Evolutionary conservation across 2,329 filamentous ascomycete genomes (phyloP).

Genomic region (Fusarium continuum): DNA sequence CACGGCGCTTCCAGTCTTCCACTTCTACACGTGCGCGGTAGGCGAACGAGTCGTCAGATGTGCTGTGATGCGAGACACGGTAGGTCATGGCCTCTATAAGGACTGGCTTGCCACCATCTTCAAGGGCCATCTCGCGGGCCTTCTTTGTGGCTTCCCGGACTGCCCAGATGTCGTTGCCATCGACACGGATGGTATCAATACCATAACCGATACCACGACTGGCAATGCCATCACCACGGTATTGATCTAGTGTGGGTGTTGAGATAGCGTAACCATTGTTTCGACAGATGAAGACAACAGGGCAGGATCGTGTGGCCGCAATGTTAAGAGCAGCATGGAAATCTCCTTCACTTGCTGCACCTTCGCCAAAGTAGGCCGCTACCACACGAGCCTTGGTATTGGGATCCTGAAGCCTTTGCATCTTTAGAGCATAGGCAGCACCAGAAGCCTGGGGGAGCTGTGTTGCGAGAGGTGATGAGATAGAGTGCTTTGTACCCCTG

Average conservation of each 20-base stretch:
- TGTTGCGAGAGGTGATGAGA: slow-evolving; percentile 83
- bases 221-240: slow-evolving; percentile 90
- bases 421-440: slow-evolving; percentile 86
- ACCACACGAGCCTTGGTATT: slow-evolving; percentile 73
- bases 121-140: slow-evolving; percentile 80
- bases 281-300: slow-evolving; percentile 87
- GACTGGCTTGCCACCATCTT: slow-evolving; percentile 82
- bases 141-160: slow-evolving; percentile 81
- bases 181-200: slow-evolving; percentile 91
- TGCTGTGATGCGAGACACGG: slow-evolving; percentile 97
- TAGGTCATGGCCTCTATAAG: slow-evolving; percentile 97
- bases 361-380: slow-evolving; percentile 89
- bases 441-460: slow-evolving; percentile 90
- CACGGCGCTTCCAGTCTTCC: slow-evolving; percentile 91
- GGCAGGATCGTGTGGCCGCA: slow-evolving; percentile 86
- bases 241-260: slow-evolving; percentile 89
- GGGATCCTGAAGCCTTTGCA: slow-evolving; percentile 78
- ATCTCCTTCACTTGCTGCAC: slow-evolving; percentile 88
- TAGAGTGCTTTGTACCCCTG: slow-evolving; percentile 70
- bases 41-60: slow-evolving; percentile 94
- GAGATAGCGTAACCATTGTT: slow-evolving; percentile 95
- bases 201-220: slow-evolving; percentile 88
- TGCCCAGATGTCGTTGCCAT: slow-evolving; percentile 94
- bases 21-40: slow-evolving; percentile 94
- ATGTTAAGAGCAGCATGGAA: slow-evolving; percentile 94